A percentile compares a stretch with the other conserved stretches of the same genome.
These are phyloP conservation scores for Vanderwaltozyma yarrowii DNA, from an alignment of 805 yeast species.

Conservation along the genomic window DNA sequence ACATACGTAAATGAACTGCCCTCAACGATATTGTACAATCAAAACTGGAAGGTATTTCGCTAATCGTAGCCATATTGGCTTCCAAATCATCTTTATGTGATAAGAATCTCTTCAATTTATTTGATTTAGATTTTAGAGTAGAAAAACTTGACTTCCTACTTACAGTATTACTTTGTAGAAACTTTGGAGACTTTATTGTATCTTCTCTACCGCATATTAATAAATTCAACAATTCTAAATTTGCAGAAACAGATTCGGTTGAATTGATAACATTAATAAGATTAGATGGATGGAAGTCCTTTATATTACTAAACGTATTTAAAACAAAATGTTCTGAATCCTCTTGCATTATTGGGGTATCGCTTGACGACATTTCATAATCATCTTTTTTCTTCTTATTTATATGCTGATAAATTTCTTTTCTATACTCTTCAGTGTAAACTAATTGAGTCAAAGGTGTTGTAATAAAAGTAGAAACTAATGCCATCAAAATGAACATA, in stretches of 20 bases:
- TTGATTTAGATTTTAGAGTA: slow-evolving; percentile 9
- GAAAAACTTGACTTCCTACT: slow-evolving; percentile 16
- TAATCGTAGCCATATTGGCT: slow-evolving; percentile 8
- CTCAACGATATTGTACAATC: slow-evolving; percentile 15
- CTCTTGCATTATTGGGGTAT: slow-evolving; percentile 1
- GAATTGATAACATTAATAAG: slow-evolving; percentile 20
- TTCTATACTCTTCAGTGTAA: slow-evolving; percentile 56
- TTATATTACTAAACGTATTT: slow-evolving; percentile 13
- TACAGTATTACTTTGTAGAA: background rate
- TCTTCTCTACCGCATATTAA: slow-evolving; percentile 6
- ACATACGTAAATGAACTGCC: slow-evolving; percentile 39
- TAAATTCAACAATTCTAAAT: slow-evolving; percentile 22
- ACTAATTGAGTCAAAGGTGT: slow-evolving; percentile 57
- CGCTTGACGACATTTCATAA: background rate
- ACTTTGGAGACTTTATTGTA: background rate
- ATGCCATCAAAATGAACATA: slow-evolving; percentile 78
- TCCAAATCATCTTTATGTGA: slow-evolving; percentile 5
- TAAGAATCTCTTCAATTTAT: slow-evolving; percentile 14
- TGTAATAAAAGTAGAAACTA: slow-evolving; percentile 67
- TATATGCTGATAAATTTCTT: slow-evolving; percentile 26
- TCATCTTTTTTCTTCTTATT: slow-evolving; percentile 2
- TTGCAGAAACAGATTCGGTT: slow-evolving; percentile 23
- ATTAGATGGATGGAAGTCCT: slow-evolving; percentile 11
- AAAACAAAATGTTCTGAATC: slow-evolving; percentile 1
- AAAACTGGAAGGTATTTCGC: slow-evolving; percentile 16